Evolutionary conservation across 2,329 filamentous ascomycete genomes (phyloP), one percentile per base, ranked within the genome.

Genomic region (Lecanicillium sp.): DNA sequence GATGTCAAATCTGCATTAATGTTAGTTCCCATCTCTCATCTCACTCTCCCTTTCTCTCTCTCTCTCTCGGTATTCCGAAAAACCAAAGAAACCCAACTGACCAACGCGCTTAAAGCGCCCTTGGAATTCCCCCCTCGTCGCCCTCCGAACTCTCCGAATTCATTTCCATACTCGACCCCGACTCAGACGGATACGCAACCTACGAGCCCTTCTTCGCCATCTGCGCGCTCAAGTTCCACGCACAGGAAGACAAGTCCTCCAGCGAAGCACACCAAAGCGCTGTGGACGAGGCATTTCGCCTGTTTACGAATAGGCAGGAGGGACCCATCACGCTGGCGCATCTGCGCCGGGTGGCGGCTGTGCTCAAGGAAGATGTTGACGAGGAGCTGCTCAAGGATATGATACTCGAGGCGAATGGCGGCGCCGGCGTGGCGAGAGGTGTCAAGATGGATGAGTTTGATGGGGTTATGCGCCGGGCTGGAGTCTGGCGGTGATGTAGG

Each of bases 321-420:
- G 56, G 54, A 1, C 76, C 75, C n/a, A 94, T 98, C 48, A 92
- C 84, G 2, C 53, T 96, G 19, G 73, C 73, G 13, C 83, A 94
- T 62, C 63, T 98, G 55, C 76, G 78, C 54, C 72, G 83, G 52
- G 81, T 95, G 38, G 88, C 89, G 30, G 78, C 76, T 49, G 76
- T 86, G 51, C 64, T 98, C 51, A 85, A 87, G 61, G 87, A 95
- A 62, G 86, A 81, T 45, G 80, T 94, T 17, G 76, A 78, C 43
- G 92, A 96, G 52, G 81, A 86, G 35, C 63, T 94, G 54, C 65
- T 98, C 54, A 78, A 77, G 64, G 88, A 95, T 65, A 98, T 98
- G 92, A 83, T 98, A 42, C 67, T 88, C 35, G 90, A 96, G 68
- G 92, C 90, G 35, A 95, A 94, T 59, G 85, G 85, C 3, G 87